Evolutionary conservation across 106 monocot species (phyloP).

Genomic region (Chionographis japonica): DNA sequence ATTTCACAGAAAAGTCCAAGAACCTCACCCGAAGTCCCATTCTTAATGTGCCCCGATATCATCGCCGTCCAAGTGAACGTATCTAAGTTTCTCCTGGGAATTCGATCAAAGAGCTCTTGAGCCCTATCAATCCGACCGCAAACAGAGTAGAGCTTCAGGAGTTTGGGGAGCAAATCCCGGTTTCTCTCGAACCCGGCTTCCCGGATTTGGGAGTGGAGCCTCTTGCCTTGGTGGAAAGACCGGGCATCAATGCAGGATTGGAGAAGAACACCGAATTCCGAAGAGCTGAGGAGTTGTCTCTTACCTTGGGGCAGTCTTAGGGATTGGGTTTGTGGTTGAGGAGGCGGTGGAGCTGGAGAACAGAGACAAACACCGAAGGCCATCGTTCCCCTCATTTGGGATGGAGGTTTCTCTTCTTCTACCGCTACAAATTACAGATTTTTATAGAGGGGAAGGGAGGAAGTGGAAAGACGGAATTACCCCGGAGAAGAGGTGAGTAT

Average conservation of each 20-base stretch:
- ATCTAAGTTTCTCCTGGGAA: conserved; percentile 16
- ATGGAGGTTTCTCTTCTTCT: too few species aligned
- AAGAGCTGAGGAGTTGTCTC: conserved; percentile 2
- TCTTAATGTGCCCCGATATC: conserved; percentile 19
- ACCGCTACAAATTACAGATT: too few species aligned
- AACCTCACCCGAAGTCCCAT: background rate
- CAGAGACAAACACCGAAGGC: background rate
- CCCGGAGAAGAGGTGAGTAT: conserved; percentile 89
- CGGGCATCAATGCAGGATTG: conserved; percentile 34
- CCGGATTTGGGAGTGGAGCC: conserved; percentile 29
- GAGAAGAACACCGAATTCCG: conserved; percentile 24
- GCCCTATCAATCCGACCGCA: conserved; percentile 23
- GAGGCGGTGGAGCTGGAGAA: background rate
- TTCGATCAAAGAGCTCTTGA: conserved; percentile 33
- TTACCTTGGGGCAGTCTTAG: background rate
- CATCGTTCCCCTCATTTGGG: too few species aligned
- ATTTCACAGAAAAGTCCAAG: conserved; percentile 26
- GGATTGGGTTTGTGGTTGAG: background rate
- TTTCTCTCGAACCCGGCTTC: conserved; percentile 40
- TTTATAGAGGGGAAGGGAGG: background rate
- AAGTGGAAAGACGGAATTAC: conserved; percentile 29
- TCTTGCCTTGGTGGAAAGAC: conserved; percentile 24
- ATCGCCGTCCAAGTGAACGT: conserved; percentile 26
- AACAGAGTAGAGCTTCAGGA: conserved; percentile 28
- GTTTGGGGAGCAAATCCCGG: conserved; percentile 31